Evolutionary conservation across 495 filamentous ascomycete genomes (phyloP).

Genomic region (Podospora pseudoanserina): DNA sequence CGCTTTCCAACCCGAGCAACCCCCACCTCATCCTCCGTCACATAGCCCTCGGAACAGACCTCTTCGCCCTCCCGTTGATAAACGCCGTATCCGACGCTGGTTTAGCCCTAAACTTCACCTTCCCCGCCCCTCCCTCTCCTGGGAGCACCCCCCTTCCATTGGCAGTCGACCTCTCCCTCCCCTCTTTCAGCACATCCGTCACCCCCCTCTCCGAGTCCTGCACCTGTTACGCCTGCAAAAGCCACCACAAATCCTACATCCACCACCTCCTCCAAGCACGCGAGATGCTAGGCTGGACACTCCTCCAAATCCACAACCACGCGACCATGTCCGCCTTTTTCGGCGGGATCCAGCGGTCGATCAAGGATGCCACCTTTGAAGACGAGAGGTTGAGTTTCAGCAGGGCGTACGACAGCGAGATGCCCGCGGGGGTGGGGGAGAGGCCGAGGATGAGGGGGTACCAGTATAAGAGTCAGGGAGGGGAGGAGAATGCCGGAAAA

Average conservation of each 20-base stretch:
- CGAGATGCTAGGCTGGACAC: constrained; percentile 94
- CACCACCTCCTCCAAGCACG: constrained; percentile 82
- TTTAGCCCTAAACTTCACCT: constrained; percentile 76
- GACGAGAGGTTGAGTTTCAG: constrained; percentile 54
- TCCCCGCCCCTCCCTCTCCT: constrained; percentile 49
- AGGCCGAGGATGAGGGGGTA: constrained; percentile 84
- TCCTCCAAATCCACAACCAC: constrained; percentile 89
- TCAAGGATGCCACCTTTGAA: constrained; percentile 60
- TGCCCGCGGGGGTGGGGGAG: constrained; percentile 71
- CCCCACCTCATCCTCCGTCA: constrained; percentile 75
- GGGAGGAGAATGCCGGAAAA: constrained; percentile 41
- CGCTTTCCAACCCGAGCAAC: constrained; percentile 59
- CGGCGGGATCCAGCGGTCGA: constrained; percentile 51
- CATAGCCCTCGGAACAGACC: constrained; percentile 70
- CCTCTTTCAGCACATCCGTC: constrained; percentile 53
- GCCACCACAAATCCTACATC: constrained; percentile 81
- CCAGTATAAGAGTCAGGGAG: constrained; percentile 68
- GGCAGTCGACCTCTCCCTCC: constrained; percentile 71
- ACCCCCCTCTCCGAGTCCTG: constrained; percentile 59
- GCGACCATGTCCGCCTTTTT: constrained; percentile 72
- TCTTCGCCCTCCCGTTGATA: constrained; percentile 74
- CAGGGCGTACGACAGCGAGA: constrained; percentile 56
- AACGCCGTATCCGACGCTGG: constrained; percentile 74
- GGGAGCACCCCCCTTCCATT: constrained; percentile 44
- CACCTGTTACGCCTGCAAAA: constrained; percentile 76